A percentile compares a stretch with the other conserved stretches of the same genome.
Conservation (phyloP, 2,329 filamentous ascomycete species). For the Phyllosticta citrichinensis region DNA sequence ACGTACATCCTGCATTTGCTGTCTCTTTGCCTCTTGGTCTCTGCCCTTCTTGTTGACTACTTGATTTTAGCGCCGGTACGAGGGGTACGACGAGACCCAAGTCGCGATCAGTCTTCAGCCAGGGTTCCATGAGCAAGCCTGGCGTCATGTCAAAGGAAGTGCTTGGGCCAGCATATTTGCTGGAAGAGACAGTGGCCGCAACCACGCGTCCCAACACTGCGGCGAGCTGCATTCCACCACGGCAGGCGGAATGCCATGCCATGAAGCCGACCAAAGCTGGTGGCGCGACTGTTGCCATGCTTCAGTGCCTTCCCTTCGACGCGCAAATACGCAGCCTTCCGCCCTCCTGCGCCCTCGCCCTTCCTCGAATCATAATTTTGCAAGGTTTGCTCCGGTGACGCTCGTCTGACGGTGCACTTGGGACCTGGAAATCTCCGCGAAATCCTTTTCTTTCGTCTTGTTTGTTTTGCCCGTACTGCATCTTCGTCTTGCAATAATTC, state of each 20-base stretch:
- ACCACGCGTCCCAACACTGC: neutral
- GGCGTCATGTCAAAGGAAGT: no score
- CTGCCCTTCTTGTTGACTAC: neutral
- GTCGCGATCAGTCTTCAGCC: no score
- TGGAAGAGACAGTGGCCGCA: no score
- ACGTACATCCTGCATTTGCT: neutral
- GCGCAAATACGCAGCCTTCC: constrained; percentile 3
- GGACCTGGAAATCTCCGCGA: neutral
- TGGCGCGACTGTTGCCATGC: neutral
- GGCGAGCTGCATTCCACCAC: neutral
- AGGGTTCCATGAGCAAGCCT: no score
- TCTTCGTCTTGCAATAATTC: neutral
- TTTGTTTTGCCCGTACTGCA: neutral
- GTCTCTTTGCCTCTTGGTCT: neutral
- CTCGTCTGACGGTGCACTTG: neutral
- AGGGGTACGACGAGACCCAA: no score
- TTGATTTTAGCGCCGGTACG: neutral
- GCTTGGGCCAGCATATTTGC: no score
- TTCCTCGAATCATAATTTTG: constrained; percentile 4
- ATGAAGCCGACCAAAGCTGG: neutral
- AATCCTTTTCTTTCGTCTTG: neutral
- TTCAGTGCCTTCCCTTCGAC: neutral
- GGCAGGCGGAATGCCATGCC: neutral
- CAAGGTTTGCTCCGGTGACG: neutral
- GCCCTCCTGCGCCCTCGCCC: neutral